These are phyloP conservation scores for Margaritispora aquatica DNA, from an alignment of 495 filamentous ascomycete genomes.

Conservation along the genomic window DNA sequence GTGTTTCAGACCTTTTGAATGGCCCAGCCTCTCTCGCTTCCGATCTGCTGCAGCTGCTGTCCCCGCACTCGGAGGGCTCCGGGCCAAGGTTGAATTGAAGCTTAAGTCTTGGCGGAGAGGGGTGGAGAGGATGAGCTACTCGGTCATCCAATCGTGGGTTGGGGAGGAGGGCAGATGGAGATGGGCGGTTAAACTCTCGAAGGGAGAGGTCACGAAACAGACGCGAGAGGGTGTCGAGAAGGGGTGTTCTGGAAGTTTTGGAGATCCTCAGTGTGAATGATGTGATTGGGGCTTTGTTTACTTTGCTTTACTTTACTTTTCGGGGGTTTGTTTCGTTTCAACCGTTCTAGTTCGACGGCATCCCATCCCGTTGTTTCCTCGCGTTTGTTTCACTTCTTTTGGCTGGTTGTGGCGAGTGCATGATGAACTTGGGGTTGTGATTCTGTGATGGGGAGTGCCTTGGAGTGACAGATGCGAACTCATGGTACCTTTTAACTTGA, in stretches of 20 bases:
- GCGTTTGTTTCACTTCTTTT: neutral
- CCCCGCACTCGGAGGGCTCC: no score
- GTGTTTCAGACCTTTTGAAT: no score
- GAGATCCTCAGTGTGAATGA: neutral
- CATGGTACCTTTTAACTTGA: neutral
- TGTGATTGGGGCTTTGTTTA: neutral
- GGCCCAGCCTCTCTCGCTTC: no score
- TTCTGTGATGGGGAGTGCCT: neutral
- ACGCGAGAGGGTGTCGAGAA: slow-evolving; percentile 9
- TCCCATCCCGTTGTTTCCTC: neutral
- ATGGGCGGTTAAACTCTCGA: neutral
- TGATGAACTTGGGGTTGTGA: neutral
- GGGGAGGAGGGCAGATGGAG: no score
- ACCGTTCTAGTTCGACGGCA: no score
- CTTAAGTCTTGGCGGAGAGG: neutral
- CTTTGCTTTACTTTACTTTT: no score
- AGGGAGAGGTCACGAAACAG: slow-evolving; percentile 11
- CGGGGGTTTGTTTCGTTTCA: neutral
- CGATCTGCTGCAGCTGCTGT: no score
- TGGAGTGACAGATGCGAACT: neutral
- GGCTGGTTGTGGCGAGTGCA: neutral
- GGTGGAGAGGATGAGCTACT: neutral
- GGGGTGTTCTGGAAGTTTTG: neutral
- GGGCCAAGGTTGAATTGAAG: neutral
- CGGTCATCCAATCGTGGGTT: neutral